Percentiles rank a stretch among this genome's conserved stretches.
Evolutionary conservation across 2,329 filamentous ascomycete species (phyloP).

Genomic region (Ophiostoma quercus): DNA sequence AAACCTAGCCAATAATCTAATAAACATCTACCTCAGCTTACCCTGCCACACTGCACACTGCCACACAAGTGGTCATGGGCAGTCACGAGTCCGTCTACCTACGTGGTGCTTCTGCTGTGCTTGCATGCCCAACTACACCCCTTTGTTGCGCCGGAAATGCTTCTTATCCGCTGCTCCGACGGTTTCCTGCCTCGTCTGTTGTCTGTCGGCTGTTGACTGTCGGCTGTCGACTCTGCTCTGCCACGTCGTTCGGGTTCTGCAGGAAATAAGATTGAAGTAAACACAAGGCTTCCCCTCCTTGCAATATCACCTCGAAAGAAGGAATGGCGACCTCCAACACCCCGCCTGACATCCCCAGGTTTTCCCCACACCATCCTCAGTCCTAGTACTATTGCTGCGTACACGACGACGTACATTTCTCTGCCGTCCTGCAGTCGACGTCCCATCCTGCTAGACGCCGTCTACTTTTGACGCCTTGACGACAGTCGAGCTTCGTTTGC

Average conservation of each 20-base stretch:
- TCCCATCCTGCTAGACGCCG: neutral
- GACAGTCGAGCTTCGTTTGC: neutral
- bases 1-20: neutral
- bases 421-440: constrained; percentile 4
- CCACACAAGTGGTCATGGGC: neutral
- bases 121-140: constrained; percentile 8
- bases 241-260: neutral
- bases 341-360: constrained; percentile 1
- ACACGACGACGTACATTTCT: neutral
- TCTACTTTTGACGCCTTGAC: neutral
- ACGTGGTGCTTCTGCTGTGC: constrained; percentile 1
- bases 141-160: neutral
- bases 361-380: neutral
- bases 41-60: neutral
- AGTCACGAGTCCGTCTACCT: neutral
- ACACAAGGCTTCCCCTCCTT: neutral
- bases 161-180: neutral
- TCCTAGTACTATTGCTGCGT: neutral
- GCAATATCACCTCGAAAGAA: neutral
- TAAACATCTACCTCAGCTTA: neutral
- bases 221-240: neutral
- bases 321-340: neutral
- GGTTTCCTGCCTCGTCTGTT: neutral
- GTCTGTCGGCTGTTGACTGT: neutral
- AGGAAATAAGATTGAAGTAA: neutral